Conservation (phyloP, 768 basidiomycete genomes). For the Collybia sordida region DNA sequence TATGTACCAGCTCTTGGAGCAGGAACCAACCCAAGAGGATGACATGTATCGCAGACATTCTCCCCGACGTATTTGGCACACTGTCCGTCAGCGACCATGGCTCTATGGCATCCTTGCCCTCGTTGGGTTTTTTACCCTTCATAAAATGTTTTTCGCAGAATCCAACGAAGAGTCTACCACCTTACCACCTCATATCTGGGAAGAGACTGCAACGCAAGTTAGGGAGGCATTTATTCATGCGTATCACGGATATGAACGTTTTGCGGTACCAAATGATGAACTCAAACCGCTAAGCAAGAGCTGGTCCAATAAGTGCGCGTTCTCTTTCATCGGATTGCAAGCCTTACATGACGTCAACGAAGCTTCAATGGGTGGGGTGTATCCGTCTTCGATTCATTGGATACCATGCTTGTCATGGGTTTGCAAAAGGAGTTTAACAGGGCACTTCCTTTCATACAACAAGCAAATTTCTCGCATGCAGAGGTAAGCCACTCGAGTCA, state of each 20-base stretch:
- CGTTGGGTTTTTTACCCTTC: conserved; percentile 25
- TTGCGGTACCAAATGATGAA: conserved; percentile 67
- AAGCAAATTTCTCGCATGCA: conserved; percentile 48
- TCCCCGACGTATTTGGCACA: conserved; percentile 1
- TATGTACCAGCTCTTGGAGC: no score
- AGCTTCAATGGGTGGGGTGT: conserved; percentile 85
- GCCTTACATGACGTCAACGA: neutral
- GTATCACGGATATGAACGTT: conserved; percentile 61
- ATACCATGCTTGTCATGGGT: conserved; percentile 84
- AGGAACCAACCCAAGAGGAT: no score
- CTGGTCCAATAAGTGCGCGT: conserved; percentile 49
- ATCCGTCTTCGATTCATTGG: conserved; percentile 78
- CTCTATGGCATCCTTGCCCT: conserved; percentile 26
- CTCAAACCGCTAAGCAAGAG: conserved; percentile 50
- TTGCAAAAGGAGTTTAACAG: conserved; percentile 68
- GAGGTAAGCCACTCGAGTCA: conserved; percentile 28
- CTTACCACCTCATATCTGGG: conserved; percentile 42
- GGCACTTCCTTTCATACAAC: conserved; percentile 53
- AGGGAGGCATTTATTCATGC: conserved; percentile 66
- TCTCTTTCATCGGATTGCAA: neutral
- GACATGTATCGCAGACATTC: conserved; percentile 12
- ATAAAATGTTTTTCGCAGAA: conserved; percentile 12
- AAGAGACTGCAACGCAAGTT: conserved; percentile 51
- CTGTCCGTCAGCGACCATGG: conserved; percentile 22
- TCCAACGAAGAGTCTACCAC: conserved; percentile 10